Evolutionary conservation across 306 rosid genomes (phyloP).

Genomic region (Trifolium subterraneum): DNA sequence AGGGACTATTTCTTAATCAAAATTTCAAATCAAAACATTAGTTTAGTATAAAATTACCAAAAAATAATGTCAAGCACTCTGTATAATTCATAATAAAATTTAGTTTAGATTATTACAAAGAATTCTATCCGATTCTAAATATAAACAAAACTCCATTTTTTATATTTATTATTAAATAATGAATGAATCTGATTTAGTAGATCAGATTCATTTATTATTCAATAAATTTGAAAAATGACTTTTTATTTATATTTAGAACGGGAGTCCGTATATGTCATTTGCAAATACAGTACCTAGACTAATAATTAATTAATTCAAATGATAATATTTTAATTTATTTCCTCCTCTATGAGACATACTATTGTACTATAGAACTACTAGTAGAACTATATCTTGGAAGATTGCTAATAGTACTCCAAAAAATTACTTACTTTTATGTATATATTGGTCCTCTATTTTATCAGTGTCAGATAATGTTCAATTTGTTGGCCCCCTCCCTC

Average conservation of each 20-base stretch:
- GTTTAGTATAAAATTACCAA: conserved; percentile 11
- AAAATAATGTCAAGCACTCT: background rate
- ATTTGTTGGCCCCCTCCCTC: conserved; percentile 54
- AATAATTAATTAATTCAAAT: conserved; percentile 33
- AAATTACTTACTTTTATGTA: conserved; percentile 29
- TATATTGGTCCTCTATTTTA: conserved; percentile 40
- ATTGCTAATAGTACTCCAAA: conserved; percentile 36
- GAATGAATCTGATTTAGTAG: no score
- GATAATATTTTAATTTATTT: conserved; percentile 28
- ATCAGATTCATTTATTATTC: no score
- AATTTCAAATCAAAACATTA: conserved; percentile 3
- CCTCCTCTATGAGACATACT: conserved; percentile 29
- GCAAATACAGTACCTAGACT: conserved; percentile 36
- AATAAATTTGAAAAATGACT: no score
- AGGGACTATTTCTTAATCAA: background rate
- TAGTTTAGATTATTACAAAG: background rate
- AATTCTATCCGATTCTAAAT: no score
- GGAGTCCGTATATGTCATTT: conserved; percentile 2
- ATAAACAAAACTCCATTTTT: no score
- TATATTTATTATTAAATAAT: no score
- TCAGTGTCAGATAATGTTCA: conserved; percentile 49
- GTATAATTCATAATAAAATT: conserved; percentile 1
- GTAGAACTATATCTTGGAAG: conserved; percentile 43
- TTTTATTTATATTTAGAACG: no score
- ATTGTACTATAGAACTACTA: conserved; percentile 29